These are phyloP conservation scores for Trichopus zeylanicus DNA, from an alignment of 116 monocot species.

Conservation along the genomic window DNA sequence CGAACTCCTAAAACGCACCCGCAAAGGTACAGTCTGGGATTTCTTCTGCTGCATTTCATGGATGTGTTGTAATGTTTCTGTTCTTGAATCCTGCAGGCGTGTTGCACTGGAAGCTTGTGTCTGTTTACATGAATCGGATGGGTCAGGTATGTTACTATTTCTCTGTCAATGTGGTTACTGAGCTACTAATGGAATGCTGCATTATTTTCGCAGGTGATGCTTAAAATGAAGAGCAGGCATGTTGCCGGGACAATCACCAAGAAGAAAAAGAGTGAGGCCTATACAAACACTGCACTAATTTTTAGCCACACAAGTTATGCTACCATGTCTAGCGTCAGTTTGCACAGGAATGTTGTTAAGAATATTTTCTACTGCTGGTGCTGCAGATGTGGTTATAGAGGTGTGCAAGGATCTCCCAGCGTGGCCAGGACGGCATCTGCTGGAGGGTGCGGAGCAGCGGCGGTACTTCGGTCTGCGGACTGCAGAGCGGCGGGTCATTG, in stretches of 20 bases:
- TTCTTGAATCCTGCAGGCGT: constrained; percentile 27
- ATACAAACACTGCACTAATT: too few species aligned
- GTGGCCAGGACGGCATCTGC: constrained; percentile 82
- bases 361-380: background rate
- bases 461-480: constrained; percentile 86
- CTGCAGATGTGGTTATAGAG: constrained; percentile 59
- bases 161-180: background rate
- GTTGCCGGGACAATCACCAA: constrained; percentile 88
- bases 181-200: too few species aligned
- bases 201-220: constrained; percentile 43
- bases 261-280: constrained; percentile 92
- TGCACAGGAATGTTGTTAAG: background rate
- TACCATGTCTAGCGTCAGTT: background rate
- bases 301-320: background rate
- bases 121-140: constrained; percentile 64
- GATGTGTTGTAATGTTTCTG: background rate
- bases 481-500: constrained; percentile 60
- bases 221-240: constrained; percentile 95
- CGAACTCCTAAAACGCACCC: constrained; percentile 80
- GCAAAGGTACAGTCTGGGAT: constrained; percentile 40
- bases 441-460: constrained; percentile 65
- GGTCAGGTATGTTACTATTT: constrained; percentile 34
- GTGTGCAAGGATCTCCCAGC: constrained; percentile 67
- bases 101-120: constrained; percentile 90
- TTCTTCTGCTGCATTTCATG: background rate